These are phyloP conservation scores for Phyllostachys edulis DNA, from an alignment of 176 grass and related monocot species.

Conservation along the genomic window DNA sequence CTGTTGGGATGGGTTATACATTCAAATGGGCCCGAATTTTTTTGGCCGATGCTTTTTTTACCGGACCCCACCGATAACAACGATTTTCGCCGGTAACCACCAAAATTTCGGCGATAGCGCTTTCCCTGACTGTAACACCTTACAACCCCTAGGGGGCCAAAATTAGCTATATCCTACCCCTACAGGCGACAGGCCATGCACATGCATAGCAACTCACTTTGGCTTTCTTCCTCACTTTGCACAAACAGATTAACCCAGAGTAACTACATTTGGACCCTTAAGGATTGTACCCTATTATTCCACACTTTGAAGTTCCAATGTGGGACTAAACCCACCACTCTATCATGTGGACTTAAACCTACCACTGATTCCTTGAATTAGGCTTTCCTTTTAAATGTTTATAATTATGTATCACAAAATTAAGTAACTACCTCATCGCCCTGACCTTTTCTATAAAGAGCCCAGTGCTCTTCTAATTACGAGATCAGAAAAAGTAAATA, in stretches of 20 bases:
- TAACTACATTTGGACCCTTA: slow-evolving; percentile 10
- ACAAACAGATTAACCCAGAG: not conserved
- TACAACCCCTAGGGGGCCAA: not conserved
- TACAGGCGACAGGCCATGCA: not conserved
- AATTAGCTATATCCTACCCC: not conserved
- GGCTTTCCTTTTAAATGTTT: not conserved
- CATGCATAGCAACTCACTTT: not conserved
- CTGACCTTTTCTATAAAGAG: slow-evolving; percentile 5
- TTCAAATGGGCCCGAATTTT: no score
- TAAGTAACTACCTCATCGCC: not conserved
- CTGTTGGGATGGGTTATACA: no score
- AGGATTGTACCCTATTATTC: not conserved
- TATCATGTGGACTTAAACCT: not conserved
- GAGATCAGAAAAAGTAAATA: not conserved
- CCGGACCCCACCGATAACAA: no score
- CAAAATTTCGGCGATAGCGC: no score
- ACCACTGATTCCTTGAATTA: not conserved
- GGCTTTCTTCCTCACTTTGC: not conserved
- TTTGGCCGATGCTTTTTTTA: no score
- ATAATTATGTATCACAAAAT: not conserved
- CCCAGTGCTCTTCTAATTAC: not conserved
- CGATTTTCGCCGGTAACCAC: no score
- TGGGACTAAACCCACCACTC: not conserved
- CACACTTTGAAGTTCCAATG: not conserved
- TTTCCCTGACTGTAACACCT: no score